Conservation (phyloP, 1,139 yeast species). For the Suhomyces terraborum region DNA sequence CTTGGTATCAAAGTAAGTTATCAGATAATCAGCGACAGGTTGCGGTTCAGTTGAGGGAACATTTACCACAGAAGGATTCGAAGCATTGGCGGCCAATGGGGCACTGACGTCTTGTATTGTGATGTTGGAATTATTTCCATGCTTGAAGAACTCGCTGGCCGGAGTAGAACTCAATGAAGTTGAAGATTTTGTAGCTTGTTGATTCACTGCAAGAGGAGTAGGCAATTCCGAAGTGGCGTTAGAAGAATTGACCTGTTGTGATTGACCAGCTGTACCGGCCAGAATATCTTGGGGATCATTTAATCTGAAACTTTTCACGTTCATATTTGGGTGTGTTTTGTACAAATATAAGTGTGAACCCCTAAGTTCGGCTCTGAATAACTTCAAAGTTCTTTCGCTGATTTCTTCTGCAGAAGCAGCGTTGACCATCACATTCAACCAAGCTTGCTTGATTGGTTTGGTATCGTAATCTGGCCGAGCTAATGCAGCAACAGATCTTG, state of each 20-base stretch:
- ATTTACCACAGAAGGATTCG: slow-evolving; percentile 2
- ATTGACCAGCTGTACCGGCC: not conserved
- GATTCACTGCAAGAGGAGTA: slow-evolving; percentile 10
- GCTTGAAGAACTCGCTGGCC: slow-evolving; percentile 18
- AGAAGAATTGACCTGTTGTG: not conserved
- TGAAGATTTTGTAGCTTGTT: slow-evolving; percentile 9
- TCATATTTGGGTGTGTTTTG: slow-evolving; percentile 52
- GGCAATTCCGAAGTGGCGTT: slow-evolving; percentile 5
- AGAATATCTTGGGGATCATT: slow-evolving; percentile 11
- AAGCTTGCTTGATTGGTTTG: slow-evolving; percentile 37
- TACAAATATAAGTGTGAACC: slow-evolving; percentile 63
- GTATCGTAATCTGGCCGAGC: slow-evolving; percentile 40
- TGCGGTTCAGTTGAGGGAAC: slow-evolving; percentile 1
- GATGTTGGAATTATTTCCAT: slow-evolving; percentile 20
- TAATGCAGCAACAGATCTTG: slow-evolving; percentile 22
- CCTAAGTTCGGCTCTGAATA: slow-evolving; percentile 63
- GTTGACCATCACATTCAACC: slow-evolving; percentile 46
- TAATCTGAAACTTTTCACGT: slow-evolving; percentile 47
- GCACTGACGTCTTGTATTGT: slow-evolving; percentile 19
- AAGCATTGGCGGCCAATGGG: slow-evolving; percentile 11
- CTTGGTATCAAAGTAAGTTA: slow-evolving; percentile 35
- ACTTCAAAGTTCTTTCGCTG: slow-evolving; percentile 41
- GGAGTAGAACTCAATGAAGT: slow-evolving; percentile 14
- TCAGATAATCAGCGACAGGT: slow-evolving; percentile 18
- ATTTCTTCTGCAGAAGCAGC: slow-evolving; percentile 37